Evolutionary conservation across 768 basidiomycete species (phyloP).

Genomic region (Paxillus ammoniavirescens): DNA sequence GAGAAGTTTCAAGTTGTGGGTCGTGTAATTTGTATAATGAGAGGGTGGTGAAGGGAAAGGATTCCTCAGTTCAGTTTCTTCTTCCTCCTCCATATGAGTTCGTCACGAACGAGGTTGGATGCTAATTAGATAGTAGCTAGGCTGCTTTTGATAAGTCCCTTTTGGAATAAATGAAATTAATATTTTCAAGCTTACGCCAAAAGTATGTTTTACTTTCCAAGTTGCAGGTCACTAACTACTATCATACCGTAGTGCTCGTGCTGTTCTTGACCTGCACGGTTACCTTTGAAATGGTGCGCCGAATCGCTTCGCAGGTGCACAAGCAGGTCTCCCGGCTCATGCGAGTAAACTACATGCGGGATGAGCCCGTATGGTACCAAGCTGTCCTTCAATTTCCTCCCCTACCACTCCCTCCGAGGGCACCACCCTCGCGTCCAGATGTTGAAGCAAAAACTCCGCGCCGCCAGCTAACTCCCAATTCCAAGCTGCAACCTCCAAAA

Average conservation of each 20-base stretch:
- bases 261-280: background rate
- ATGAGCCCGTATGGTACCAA: slow-evolving; percentile 79
- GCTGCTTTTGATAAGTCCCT: background rate
- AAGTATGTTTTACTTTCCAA: background rate
- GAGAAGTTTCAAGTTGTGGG: slow-evolving; percentile 70
- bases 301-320: slow-evolving; percentile 86
- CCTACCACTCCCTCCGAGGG: slow-evolving; percentile 76
- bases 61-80: slow-evolving; percentile 76
- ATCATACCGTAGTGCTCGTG: background rate
- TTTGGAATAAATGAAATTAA: background rate
- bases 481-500: slow-evolving; percentile 35
- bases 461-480: slow-evolving; percentile 21
- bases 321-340: slow-evolving; percentile 81
- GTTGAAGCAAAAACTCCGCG: slow-evolving; percentile 43
- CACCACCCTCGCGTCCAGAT: slow-evolving; percentile 54
- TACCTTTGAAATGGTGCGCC: slow-evolving; percentile 57
- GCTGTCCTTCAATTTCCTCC: slow-evolving; percentile 89
- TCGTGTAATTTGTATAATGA: slow-evolving; percentile 75
- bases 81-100: too few relatives aligned
- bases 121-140: too few relatives aligned
- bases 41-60: slow-evolving; percentile 90
- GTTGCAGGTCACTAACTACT: background rate
- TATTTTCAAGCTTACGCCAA: background rate
- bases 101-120: too few relatives aligned
- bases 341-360: slow-evolving; percentile 57